Base-by-base conservation (phyloP, 2,329 filamentous ascomycete species). In the Xylariaceae sp. region DNA sequence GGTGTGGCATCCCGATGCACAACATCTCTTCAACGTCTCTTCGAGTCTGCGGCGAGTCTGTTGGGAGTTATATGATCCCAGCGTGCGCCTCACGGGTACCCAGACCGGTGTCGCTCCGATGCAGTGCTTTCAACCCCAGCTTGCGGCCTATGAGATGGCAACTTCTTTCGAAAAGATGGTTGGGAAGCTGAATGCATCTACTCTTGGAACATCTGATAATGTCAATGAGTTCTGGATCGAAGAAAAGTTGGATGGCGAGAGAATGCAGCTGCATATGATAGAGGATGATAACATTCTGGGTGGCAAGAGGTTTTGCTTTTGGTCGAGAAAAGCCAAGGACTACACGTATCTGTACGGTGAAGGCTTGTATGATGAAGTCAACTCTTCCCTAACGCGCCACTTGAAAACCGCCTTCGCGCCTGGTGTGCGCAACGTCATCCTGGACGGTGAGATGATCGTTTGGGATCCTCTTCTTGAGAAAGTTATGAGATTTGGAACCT, bases 361-460 rank as follows among this genome's bases (percentile, higher is more conserved):
- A 55, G 81, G 87, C 0, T 80, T 95, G 12, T 73, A 85, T 46
- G 89, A 95, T 60, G 89, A 95, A 61, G 80, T 86, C 4, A 84
- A 85, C 41, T 86, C 87, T 6, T 85, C 91, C 5, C 70, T 97
- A 50, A 96, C 92, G 0, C 80, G 89, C 35, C 86, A 95, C 67
- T 75, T 97, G 26, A 83, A 83, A 50, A 77, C 83, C 41, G 90
- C 89, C 0, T 97, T 99, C 68, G 77, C 84, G 2, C 74, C 83
- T 0, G 85, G 86, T 1, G 90, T 97, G 0, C 79, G 86, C 12
- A 96, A 89, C 66, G 79, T 96, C 60, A 96, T 99, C 48, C 78
- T 99, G 0, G 94, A 99, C 65, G 94, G 94, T 7, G 94, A 99
- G 70, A 99, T 99, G 94, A 91, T 99, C 55, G 96, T 91, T 0